phyloP scores from a whole-genome alignment of 495 filamentous ascomycete genomes.

The Neurospora tetrasperma region DNA sequence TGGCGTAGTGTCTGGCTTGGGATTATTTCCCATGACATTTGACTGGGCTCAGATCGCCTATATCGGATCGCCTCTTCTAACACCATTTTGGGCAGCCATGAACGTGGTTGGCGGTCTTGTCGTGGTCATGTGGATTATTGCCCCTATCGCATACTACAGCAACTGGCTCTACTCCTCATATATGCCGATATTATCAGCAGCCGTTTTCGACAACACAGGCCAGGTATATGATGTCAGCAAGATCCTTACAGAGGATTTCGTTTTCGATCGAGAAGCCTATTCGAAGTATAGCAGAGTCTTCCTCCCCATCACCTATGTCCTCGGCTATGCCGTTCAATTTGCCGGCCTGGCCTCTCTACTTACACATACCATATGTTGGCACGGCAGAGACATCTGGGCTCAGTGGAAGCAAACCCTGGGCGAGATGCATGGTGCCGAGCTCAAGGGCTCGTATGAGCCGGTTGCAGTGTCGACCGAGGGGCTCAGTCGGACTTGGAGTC shows the following conservation, averaged over 20 bases:
- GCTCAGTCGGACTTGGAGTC: constrained; percentile 1
- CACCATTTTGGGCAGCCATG: constrained; percentile 84
- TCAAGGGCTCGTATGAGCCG: constrained; percentile 35
- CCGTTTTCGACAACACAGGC: constrained; percentile 75
- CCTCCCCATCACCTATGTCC: constrained; percentile 70
- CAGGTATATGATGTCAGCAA: constrained; percentile 63
- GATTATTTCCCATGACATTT: constrained; percentile 80
- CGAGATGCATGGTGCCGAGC: constrained; percentile 30
- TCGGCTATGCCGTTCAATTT: constrained; percentile 74
- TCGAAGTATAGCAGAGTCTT: constrained; percentile 69
- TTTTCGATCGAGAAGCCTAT: constrained; percentile 62
- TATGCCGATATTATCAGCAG: constrained; percentile 67
- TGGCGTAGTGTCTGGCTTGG: constrained; percentile 73
- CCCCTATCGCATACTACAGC: constrained; percentile 70
- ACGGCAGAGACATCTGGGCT: constrained; percentile 62
- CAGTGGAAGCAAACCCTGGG: constrained; percentile 50
- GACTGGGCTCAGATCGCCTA: constrained; percentile 93
- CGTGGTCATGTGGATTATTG: constrained; percentile 81
- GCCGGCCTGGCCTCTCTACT: constrained; percentile 63
- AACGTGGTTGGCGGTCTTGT: constrained; percentile 81
- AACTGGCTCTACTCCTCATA: constrained; percentile 69
- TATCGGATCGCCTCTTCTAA: constrained; percentile 76
- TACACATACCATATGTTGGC: constrained; percentile 64
- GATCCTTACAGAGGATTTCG: constrained; percentile 61
- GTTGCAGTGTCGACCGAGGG: constrained; percentile 20